These are phyloP conservation scores for Ustilago tritici DNA, from an alignment of 1,284 basidiomycete genomes.

Conservation along the genomic window DNA sequence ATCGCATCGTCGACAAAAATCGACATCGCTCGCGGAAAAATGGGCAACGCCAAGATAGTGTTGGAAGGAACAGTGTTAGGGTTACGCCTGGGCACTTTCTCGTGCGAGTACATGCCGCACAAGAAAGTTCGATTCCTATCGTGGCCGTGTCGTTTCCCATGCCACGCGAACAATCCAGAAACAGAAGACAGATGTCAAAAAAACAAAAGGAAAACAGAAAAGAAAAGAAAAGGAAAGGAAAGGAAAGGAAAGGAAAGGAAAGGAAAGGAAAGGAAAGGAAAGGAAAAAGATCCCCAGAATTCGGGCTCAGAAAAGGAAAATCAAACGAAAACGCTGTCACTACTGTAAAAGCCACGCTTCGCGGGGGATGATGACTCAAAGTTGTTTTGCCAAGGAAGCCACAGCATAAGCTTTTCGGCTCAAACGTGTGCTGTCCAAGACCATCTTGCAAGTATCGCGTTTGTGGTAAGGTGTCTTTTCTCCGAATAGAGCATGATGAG, in stretches of 20 bases:
- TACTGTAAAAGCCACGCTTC: too few species aligned
- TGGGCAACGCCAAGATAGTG: not conserved
- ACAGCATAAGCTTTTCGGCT: not conserved
- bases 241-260: too few species aligned
- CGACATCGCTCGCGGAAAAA: not conserved
- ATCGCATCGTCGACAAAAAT: not conserved
- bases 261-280: not conserved
- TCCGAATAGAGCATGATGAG: too few species aligned
- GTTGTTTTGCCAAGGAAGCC: not conserved
- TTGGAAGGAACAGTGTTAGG: too few species aligned
- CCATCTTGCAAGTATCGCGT: too few species aligned
- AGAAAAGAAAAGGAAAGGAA: not conserved
- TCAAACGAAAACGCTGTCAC: not conserved
- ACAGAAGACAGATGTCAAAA: conserved; percentile 5
- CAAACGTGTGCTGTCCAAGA: too few species aligned
- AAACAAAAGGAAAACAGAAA: not conserved
- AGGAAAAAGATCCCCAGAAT: not conserved
- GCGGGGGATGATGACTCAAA: not conserved
- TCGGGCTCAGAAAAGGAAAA: not conserved
- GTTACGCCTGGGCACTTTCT: too few species aligned
- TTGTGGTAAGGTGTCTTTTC: too few species aligned
- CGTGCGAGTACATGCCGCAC: too few species aligned
- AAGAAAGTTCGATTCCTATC: too few species aligned
- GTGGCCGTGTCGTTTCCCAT: not conserved
- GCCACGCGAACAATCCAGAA: not conserved